Percentiles rank a stretch among this genome's conserved stretches.
phyloP scores from a whole-genome alignment of 495 filamentous ascomycete species.

The Talaromyces wortmannii region DNA sequence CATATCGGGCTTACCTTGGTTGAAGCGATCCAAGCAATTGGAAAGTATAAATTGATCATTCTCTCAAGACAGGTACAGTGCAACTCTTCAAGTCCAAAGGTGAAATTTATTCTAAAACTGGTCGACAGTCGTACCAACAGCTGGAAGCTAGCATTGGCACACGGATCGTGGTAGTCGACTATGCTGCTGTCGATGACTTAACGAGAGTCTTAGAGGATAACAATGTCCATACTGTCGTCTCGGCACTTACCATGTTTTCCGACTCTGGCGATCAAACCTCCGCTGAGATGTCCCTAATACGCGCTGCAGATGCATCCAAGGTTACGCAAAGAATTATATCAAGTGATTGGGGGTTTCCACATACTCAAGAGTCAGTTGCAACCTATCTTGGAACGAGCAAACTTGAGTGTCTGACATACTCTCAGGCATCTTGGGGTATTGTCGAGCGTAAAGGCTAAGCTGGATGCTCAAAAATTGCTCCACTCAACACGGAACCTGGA shows the following conservation, averaged over 20 bases:
- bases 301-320: slow-evolving; percentile 36
- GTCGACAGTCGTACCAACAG: slow-evolving; percentile 2
- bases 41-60: slow-evolving; percentile 35
- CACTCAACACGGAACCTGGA: slow-evolving; percentile 21
- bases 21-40: slow-evolving; percentile 27
- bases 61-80: slow-evolving; percentile 36
- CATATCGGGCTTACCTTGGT: slow-evolving; percentile 45
- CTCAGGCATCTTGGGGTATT: neutral
- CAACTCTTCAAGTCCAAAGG: no score
- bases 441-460: neutral
- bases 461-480: neutral
- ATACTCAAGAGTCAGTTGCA: slow-evolving; percentile 6
- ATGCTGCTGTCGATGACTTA: slow-evolving; percentile 29
- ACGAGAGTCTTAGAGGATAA: slow-evolving; percentile 33
- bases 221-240: slow-evolving; percentile 46
- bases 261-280: slow-evolving; percentile 6
- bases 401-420: no score
- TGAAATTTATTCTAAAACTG: slow-evolving; percentile 1
- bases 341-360: slow-evolving; percentile 35
- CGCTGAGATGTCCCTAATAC: slow-evolving; percentile 34
- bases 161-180: slow-evolving; percentile 28
- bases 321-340: slow-evolving; percentile 40
- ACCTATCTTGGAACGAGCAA: no score
- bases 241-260: slow-evolving; percentile 28
- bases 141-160: slow-evolving; percentile 14